Evolutionary conservation across 805 yeast genomes (phyloP), one percentile per base, ranked within the genome.

Genomic region (Tetrapisispora pingtungensis): DNA sequence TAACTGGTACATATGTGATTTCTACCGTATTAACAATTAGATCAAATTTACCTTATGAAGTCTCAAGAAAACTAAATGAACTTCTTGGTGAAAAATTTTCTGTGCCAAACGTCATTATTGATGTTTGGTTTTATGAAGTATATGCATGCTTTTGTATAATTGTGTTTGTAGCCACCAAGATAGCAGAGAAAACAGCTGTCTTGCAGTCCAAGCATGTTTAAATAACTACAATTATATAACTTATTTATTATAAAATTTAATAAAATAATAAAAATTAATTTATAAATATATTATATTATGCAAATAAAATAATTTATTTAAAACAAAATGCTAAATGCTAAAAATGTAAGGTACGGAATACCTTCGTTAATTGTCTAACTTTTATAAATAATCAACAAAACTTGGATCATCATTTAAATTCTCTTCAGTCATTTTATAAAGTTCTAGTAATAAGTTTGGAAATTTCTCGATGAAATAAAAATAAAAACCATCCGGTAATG

Each of bases 401-500:
- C 74, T 71, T 45, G 77, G 84, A 53, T 88, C 95, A 20, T 76
- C 72, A n/a, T 64, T 66, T 50, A 87, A 61, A 47, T 79, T 70
- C 41, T 69, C 68, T 45, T 69, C 69, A 26, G 83, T 79, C 50
- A 84, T 70, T 42, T 69, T 68, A 64, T 86, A 88, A 8, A 83
- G 75, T 53, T 77, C 81, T 79, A 90, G 76, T 54, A 93, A 64
- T 53, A 93, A 62, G 43, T 73, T 70, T 1, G 99, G 98, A 58
- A 90, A 93, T 57, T 78, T 74, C 26, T 61, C 56, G 37, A 78
- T 77, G 64, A 87, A 93, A 60, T 84, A 93, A 36, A 68, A 63
- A 62, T 86, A 84, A 59, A 85, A 93, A 0, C 95, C 96, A 41
- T 78, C 77, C 0, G 97, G 96, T 24, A 87, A 65, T 0, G 90